These are phyloP conservation scores for Licmophora abbreviata DNA, from an alignment of 108 stramenopile genomes.

Conservation along the genomic window DNA sequence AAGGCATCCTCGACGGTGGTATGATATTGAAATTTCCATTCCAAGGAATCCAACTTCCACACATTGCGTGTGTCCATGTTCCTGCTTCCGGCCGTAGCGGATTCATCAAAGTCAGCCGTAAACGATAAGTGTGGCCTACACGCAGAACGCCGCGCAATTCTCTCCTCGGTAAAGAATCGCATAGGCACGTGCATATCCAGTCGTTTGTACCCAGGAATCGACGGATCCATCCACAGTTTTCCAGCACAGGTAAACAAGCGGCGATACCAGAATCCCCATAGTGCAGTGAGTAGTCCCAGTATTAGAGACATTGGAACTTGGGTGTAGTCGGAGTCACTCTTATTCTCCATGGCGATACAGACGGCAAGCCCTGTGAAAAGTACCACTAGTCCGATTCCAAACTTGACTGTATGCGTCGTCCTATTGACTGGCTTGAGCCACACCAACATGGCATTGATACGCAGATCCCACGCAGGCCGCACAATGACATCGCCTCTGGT, in stretches of 20 bases:
- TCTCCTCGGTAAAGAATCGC: conserved; percentile 15
- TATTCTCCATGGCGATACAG: neutral
- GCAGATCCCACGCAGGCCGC: conserved; percentile 20
- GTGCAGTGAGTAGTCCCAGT: neutral
- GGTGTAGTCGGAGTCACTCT: neutral
- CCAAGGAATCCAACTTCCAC: conserved; percentile 7
- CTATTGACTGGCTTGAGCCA: conserved; percentile 28
- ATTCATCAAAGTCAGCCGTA: neutral
- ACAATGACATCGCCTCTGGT: neutral
- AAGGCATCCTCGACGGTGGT: conserved; percentile 29
- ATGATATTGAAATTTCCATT: conserved; percentile 29
- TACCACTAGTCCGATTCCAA: conserved; percentile 9
- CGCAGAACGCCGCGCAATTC: conserved; percentile 30
- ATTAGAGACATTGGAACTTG: neutral
- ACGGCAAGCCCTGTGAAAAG: neutral
- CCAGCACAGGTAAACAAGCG: conserved; percentile 6
- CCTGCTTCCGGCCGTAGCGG: conserved; percentile 6
- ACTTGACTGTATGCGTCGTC: conserved; percentile 17
- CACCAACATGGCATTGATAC: conserved; percentile 18
- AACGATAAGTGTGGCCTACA: conserved; percentile 31
- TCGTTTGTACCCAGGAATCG: conserved; percentile 21
- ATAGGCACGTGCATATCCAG: conserved; percentile 37
- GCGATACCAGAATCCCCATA: conserved; percentile 5
- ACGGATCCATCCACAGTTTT: conserved; percentile 54
- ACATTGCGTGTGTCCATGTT: conserved; percentile 19